Evolutionary conservation across 1,139 yeast genomes (phyloP).

Genomic region (Yamadazyma diospyri): DNA sequence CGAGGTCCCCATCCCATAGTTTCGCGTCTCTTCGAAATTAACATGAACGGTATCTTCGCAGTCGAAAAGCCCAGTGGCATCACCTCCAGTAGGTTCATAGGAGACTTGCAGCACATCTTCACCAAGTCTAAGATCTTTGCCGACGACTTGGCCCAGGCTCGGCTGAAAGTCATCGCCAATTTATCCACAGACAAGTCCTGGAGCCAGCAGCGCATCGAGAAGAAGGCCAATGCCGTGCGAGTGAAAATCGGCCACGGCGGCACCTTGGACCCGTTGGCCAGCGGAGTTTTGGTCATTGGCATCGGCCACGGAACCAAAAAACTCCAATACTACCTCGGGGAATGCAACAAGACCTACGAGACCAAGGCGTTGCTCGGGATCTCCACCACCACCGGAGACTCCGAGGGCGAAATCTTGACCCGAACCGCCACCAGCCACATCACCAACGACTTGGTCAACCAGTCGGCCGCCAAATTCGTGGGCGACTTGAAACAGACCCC

Average conservation of each 20-base stretch:
- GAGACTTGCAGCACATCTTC: slow-evolving; percentile 60
- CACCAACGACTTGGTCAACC: slow-evolving; percentile 48
- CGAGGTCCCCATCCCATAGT: slow-evolving; percentile 35
- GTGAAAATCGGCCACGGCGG: slow-evolving; percentile 98
- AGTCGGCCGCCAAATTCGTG: slow-evolving; percentile 56
- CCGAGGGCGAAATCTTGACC: slow-evolving; percentile 77
- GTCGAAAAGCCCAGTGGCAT: slow-evolving; percentile 84
- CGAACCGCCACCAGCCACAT: slow-evolving; percentile 57
- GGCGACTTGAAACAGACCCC: slow-evolving; percentile 89
- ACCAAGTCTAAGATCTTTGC: slow-evolving; percentile 59
- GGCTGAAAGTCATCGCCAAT: slow-evolving; percentile 27
- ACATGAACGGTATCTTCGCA: slow-evolving; percentile 91
- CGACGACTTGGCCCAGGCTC: slow-evolving; percentile 45
- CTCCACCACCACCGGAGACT: slow-evolving; percentile 91
- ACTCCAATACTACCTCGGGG: slow-evolving; percentile 65
- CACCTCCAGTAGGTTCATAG: slow-evolving; percentile 72
- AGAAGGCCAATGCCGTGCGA: slow-evolving; percentile 50
- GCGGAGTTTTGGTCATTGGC: slow-evolving; percentile 90
- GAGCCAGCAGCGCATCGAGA: slow-evolving; percentile 41
- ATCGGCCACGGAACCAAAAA: slow-evolving; percentile 86
- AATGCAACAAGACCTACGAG: slow-evolving; percentile 74
- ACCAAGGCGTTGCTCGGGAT: slow-evolving; percentile 85
- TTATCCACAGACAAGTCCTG: slow-evolving; percentile 46
- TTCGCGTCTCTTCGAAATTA: slow-evolving; percentile 6
- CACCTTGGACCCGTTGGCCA: slow-evolving; percentile 90